A percentile compares a stretch with the other conserved stretches of the same genome.
Evolutionary conservation across 176 grass and related monocot genomes (phyloP).

Genomic region (Rhipidocladum racemiflorum): DNA sequence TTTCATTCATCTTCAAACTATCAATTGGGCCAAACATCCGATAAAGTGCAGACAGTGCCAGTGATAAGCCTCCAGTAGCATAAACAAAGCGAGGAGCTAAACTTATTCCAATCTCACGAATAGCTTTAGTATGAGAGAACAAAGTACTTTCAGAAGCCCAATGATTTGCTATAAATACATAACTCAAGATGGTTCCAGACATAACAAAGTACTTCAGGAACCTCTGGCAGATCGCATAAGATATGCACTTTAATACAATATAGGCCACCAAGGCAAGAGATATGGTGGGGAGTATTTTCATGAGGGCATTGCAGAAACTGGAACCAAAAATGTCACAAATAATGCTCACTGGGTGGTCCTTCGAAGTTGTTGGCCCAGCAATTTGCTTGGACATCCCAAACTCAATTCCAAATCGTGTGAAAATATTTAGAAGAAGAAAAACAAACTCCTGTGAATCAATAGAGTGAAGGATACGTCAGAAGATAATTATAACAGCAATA

Average conservation of each 20-base stretch:
- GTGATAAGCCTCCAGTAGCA: conserved; percentile 58
- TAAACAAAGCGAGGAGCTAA: conserved; percentile 73
- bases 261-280: conserved; percentile 54
- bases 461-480: conserved; percentile 33
- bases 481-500: conserved; percentile 24
- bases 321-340: conserved; percentile 38
- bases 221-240: conserved; percentile 25
- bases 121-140: conserved; percentile 18
- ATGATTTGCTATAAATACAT: conserved; percentile 56
- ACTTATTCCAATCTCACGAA: conserved; percentile 51
- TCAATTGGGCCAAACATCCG: conserved; percentile 32
- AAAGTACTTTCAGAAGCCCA: conserved; percentile 68
- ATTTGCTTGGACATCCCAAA: conserved; percentile 83
- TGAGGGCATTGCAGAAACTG: conserved; percentile 38
- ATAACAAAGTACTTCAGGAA: conserved; percentile 57
- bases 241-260: conserved; percentile 47
- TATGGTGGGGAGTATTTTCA: conserved; percentile 58
- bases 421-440: conserved; percentile 77
- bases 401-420: conserved; percentile 67
- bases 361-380: conserved; percentile 50
- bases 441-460: conserved; percentile 53
- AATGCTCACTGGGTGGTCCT: conserved; percentile 38
- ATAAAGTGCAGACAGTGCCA: conserved; percentile 52
- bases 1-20: conserved; percentile 39
- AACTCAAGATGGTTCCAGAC: conserved; percentile 59